A percentile compares a stretch with the other conserved stretches of the same genome.
These are phyloP conservation scores for Vaccinium vitisidaea DNA, from an alignment of 148 eudicot species.

Conservation along the genomic window DNA sequence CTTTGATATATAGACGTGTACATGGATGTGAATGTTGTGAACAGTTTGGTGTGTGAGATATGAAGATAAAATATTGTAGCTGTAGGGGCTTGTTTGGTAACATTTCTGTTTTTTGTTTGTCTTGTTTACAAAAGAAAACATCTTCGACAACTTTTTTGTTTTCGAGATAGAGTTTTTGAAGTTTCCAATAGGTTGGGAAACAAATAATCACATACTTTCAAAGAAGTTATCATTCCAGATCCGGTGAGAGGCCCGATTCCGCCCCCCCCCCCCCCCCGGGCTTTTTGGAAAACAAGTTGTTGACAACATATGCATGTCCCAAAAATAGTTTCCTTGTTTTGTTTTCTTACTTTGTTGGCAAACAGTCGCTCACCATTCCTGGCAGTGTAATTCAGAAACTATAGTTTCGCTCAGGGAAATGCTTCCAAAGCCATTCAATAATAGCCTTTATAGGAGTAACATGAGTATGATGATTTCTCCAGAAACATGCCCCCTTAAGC, in stretches of 20 bases:
- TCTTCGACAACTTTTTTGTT: background rate
- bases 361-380: background rate
- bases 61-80: background rate
- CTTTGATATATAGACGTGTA: background rate
- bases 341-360: background rate
- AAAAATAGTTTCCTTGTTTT: background rate
- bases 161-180: background rate
- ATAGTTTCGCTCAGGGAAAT: background rate
- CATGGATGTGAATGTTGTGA: background rate
- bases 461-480: background rate
- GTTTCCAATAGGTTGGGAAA: background rate
- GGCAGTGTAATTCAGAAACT: background rate
- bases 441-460: background rate
- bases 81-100: background rate
- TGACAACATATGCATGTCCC: background rate
- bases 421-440: background rate
- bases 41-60: background rate
- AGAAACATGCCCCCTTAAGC: background rate
- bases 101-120: background rate
- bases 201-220: background rate
- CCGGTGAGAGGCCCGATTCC: no score
- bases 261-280: no score
- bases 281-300: background rate
- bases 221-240: background rate
- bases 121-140: background rate